A percentile compares a stretch with the other conserved stretches of the same genome.
These are phyloP conservation scores for Pichia inconspicua DNA, from an alignment of 1,139 yeast genomes.

Conservation along the genomic window DNA sequence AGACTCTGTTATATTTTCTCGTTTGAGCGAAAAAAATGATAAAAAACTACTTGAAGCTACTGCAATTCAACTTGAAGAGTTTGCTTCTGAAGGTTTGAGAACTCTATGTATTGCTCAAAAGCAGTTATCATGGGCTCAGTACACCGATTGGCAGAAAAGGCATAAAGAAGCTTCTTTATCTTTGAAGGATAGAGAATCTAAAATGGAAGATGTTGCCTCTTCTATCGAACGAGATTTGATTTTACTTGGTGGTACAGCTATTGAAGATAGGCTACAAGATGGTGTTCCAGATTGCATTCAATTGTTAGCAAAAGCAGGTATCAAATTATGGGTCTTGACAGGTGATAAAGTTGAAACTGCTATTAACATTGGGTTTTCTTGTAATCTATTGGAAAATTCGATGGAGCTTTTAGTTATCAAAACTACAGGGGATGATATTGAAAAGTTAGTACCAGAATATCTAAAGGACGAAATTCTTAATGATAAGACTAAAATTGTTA, in stretches of 20 bases:
- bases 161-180: conserved; percentile 75
- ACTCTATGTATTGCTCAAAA: conserved; percentile 88
- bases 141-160: conserved; percentile 57
- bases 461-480: conserved; percentile 32
- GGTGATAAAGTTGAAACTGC: conserved; percentile 99
- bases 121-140: conserved; percentile 55
- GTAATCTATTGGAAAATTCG: conserved; percentile 76
- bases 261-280: conserved; percentile 89
- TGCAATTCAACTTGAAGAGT: conserved; percentile 82
- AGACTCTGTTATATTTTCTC: conserved; percentile 78
- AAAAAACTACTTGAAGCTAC: conserved; percentile 51
- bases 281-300: conserved; percentile 96
- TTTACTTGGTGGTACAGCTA: conserved; percentile 92
- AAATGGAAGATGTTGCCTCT: conserved; percentile 72
- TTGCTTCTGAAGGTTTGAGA: conserved; percentile 94
- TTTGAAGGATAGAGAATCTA: conserved; percentile 66
- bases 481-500: conserved; percentile 40
- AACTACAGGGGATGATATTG: conserved; percentile 37
- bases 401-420: conserved; percentile 79
- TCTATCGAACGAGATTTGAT: conserved; percentile 66
- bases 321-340: conserved; percentile 92
- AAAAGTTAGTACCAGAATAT: conserved; percentile 28
- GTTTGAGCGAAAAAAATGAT: conserved; percentile 40
- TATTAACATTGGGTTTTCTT: conserved; percentile 92
- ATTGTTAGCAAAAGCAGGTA: conserved; percentile 79